Evolutionary conservation across 768 basidiomycete genomes (phyloP).

Genomic region (Lentinus tigrinus): DNA sequence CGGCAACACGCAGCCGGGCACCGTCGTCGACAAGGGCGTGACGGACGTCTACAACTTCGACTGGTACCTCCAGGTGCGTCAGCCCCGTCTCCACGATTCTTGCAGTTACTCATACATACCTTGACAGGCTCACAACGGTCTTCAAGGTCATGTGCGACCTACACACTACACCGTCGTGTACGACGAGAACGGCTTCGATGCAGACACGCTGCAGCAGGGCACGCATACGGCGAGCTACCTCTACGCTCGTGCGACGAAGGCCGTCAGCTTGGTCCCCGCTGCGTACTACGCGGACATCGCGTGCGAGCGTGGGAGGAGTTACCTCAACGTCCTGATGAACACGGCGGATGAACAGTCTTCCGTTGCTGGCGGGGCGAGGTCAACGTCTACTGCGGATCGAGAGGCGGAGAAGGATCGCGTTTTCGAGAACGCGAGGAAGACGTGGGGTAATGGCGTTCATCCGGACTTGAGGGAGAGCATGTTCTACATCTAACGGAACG

Average conservation of each 20-base stretch:
- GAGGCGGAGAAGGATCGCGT: slow-evolving; percentile 35
- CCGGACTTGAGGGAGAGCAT: slow-evolving; percentile 57
- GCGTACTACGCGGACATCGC: slow-evolving; percentile 84
- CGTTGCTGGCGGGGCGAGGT: slow-evolving; percentile 33
- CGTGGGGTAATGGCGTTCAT: slow-evolving; percentile 44
- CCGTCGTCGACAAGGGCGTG: slow-evolving; percentile 77
- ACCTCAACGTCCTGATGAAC: slow-evolving; percentile 69
- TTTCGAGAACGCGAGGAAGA: slow-evolving; percentile 40
- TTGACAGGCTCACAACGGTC: slow-evolving; percentile 65
- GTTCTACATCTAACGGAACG: slow-evolving; percentile 61
- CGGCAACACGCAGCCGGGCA: slow-evolving; percentile 78
- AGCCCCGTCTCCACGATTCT: neutral
- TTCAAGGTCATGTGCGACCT: slow-evolving; percentile 68
- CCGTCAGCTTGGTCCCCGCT: slow-evolving; percentile 77
- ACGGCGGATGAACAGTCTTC: slow-evolving; percentile 27
- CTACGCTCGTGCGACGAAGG: slow-evolving; percentile 81
- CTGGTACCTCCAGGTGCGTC: slow-evolving; percentile 32
- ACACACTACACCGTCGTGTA: slow-evolving; percentile 82
- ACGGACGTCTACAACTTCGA: slow-evolving; percentile 44
- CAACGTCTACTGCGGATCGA: slow-evolving; percentile 18
- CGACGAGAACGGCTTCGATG: slow-evolving; percentile 68
- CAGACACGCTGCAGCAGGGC: slow-evolving; percentile 74
- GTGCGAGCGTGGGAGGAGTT: slow-evolving; percentile 76
- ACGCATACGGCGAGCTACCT: slow-evolving; percentile 69
- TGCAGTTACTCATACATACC: neutral